Conservation (phyloP, 192 early-diverging fungal genomes). For the Linnemannia zychae region DNA sequence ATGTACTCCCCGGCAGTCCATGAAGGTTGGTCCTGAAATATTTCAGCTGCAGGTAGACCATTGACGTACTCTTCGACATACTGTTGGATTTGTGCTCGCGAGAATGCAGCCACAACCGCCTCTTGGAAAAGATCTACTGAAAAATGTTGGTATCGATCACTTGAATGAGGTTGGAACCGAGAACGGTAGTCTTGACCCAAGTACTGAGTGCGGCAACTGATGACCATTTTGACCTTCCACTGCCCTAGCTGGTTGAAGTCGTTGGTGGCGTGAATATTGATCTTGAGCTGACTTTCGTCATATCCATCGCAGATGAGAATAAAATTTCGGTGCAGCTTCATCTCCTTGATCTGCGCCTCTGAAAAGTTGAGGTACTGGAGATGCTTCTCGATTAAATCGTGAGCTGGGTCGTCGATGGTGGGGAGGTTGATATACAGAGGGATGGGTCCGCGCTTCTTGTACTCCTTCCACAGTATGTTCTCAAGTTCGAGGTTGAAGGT, state of each 20-base stretch:
- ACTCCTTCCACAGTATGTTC: neutral
- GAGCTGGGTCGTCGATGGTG: neutral
- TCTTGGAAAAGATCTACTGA: neutral
- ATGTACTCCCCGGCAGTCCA: neutral
- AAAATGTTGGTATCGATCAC: neutral
- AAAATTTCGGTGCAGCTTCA: neutral
- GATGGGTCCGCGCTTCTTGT: neutral
- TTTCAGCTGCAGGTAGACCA: neutral
- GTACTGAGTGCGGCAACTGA: conserved; percentile 8
- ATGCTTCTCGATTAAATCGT: neutral
- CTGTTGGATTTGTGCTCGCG: neutral
- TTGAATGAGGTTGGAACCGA: neutral
- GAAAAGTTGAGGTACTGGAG: neutral
- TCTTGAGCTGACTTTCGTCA: neutral
- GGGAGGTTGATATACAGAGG: conserved; percentile 9
- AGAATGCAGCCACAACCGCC: conserved; percentile 4
- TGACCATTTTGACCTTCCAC: neutral
- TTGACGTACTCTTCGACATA: neutral
- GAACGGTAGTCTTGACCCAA: neutral
- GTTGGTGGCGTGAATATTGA: neutral
- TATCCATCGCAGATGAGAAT: conserved; percentile 13
- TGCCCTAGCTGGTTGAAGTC: neutral
- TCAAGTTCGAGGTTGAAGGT: conserved; percentile 9
- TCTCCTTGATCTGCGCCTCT: neutral
- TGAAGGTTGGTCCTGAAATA: neutral